Evolutionary conservation across 495 filamentous ascomycete species (phyloP).

Genomic region (Neurospora sp.): DNA sequence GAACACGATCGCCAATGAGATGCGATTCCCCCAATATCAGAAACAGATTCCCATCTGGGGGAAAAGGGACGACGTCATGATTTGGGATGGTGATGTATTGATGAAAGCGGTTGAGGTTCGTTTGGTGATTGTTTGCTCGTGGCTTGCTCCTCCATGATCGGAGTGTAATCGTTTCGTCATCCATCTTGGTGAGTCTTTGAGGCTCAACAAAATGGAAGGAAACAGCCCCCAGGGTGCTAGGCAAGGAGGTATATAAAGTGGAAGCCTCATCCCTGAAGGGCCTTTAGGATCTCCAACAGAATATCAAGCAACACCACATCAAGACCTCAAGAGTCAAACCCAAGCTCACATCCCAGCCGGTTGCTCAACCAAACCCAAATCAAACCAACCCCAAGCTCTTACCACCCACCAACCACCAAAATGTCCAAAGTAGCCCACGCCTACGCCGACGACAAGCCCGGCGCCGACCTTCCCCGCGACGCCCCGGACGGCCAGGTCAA

Average conservation of each 20-base stretch:
- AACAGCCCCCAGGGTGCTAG: neutral
- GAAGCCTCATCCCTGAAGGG: neutral
- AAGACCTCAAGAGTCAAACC: neutral
- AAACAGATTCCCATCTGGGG: neutral
- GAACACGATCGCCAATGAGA: neutral
- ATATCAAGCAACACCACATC: neutral
- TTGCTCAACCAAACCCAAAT: neutral
- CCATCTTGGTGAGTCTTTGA: neutral
- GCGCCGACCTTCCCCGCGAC: slow-evolving; percentile 7
- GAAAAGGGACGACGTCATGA: neutral
- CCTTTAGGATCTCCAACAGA: too few relatives aligned
- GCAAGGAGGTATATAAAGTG: neutral
- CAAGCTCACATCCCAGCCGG: too few relatives aligned
- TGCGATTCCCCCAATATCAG: neutral
- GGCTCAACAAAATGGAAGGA: neutral
- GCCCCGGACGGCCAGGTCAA: slow-evolving; percentile 17
- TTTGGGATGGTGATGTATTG: neutral
- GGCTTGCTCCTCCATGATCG: neutral
- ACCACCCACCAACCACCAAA: neutral
- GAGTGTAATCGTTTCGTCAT: neutral
- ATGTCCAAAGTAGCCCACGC: slow-evolving; percentile 19
- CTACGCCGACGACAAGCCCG: slow-evolving; percentile 14
- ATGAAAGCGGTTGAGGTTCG: neutral
- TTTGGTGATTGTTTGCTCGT: neutral
- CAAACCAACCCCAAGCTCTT: neutral